Conservation (phyloP, 2,329 filamentous ascomycete genomes). For the Neonectria faginata region DNA sequence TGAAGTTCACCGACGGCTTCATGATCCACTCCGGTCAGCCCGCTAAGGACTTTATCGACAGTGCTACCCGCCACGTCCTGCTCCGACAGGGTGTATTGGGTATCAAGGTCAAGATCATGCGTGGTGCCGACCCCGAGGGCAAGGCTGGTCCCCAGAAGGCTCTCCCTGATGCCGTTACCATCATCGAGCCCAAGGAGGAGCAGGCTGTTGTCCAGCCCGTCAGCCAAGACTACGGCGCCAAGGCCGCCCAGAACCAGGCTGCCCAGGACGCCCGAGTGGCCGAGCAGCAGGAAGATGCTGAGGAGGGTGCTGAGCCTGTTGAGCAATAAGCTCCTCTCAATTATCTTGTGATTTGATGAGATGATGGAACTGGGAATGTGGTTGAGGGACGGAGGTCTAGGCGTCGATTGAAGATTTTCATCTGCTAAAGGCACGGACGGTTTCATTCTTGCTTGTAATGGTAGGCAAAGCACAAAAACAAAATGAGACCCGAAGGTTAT, state of each 20-base stretch:
- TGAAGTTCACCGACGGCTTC: slow-evolving; percentile 99
- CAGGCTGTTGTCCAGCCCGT: slow-evolving; percentile 92
- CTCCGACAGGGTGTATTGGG: slow-evolving; percentile 99
- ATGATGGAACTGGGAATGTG: slow-evolving; percentile 41
- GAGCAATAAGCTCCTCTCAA: slow-evolving; percentile 53
- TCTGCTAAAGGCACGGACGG: slow-evolving; percentile 54
- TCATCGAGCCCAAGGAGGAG: slow-evolving; percentile 99
- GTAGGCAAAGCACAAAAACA: slow-evolving; percentile 52
- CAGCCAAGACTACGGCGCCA: slow-evolving; percentile 98
- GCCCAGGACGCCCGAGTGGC: slow-evolving; percentile 71
- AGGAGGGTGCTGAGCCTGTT: slow-evolving; percentile 61
- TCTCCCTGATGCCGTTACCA: slow-evolving; percentile 97
- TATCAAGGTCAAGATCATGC: slow-evolving; percentile 99
- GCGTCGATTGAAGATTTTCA: slow-evolving; percentile 59
- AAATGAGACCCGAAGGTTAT: slow-evolving; percentile 52
- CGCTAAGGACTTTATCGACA: slow-evolving; percentile 99
- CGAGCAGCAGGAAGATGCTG: slow-evolving; percentile 69
- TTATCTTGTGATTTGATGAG: slow-evolving; percentile 37
- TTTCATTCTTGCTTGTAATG: slow-evolving; percentile 55
- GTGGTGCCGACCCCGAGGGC: slow-evolving; percentile 98
- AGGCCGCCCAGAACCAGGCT: slow-evolving; percentile 76
- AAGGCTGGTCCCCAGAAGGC: slow-evolving; percentile 98
- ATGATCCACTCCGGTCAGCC: slow-evolving; percentile 99
- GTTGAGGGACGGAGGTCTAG: slow-evolving; percentile 53
- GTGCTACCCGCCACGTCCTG: slow-evolving; percentile 97